Percentiles rank a stretch among this genome's conserved stretches.
phyloP scores from a whole-genome alignment of 2,329 filamentous ascomycete genomes.

The Colletotrichum sidae region DNA sequence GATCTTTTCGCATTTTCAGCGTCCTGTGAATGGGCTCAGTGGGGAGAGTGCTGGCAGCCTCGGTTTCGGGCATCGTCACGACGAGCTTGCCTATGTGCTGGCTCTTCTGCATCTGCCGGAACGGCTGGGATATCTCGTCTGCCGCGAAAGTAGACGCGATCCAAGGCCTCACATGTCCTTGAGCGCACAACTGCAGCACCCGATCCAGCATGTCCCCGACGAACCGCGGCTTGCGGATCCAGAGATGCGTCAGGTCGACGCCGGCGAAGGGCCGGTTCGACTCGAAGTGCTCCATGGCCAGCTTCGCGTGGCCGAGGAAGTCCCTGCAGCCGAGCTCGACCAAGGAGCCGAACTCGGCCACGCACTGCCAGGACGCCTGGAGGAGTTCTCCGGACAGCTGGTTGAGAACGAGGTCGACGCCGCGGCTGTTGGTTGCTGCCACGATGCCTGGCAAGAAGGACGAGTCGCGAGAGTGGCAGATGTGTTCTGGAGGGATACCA shows the following conservation, averaged over 20 bases:
- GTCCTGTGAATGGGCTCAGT: conserved; percentile 5
- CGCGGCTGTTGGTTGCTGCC: not conserved
- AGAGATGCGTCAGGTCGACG: conserved; percentile 45
- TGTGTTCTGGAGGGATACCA: not conserved
- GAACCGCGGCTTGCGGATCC: not conserved
- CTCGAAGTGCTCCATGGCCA: conserved; percentile 60
- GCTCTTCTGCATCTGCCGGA: conserved; percentile 57
- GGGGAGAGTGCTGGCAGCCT: not conserved
- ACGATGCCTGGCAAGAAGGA: conserved; percentile 5
- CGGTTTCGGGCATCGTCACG: conserved; percentile 40
- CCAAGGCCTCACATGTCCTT: conserved; percentile 11
- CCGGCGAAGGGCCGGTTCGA: conserved; percentile 48
- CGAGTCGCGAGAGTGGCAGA: conserved; percentile 23
- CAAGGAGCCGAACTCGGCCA: conserved; percentile 57
- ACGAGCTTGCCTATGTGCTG: conserved; percentile 59
- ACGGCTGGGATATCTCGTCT: conserved; percentile 50
- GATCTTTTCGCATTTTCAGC: conserved; percentile 26
- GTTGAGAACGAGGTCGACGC: conserved; percentile 55
- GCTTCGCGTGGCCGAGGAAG: conserved; percentile 50
- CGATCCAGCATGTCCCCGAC: conserved; percentile 6
- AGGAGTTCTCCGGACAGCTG: conserved; percentile 56
- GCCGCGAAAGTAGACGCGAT: conserved; percentile 39
- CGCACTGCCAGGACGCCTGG: conserved; percentile 55
- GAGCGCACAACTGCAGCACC: conserved; percentile 3
- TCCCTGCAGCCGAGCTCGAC: conserved; percentile 60